phyloP scores from a whole-genome alignment of 1,284 basidiomycete genomes.

The Cystobasidium slooffiae region DNA sequence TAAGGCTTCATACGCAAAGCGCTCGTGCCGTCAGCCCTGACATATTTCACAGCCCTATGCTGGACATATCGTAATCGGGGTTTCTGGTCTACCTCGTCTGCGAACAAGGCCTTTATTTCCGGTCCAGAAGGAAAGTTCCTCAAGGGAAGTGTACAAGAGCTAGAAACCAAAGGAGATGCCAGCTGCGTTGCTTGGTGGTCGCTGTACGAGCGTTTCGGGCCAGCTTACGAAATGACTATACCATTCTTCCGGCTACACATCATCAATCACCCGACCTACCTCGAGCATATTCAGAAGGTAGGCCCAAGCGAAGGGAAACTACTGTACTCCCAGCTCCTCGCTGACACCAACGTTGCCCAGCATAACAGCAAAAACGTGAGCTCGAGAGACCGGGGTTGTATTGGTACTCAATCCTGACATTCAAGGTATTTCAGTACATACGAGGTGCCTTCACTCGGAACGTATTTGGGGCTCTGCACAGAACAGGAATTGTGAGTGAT shows the following conservation, averaged over 20 bases:
- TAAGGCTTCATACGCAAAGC: too few relatives aligned
- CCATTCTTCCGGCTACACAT: background rate
- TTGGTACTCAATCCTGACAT: background rate
- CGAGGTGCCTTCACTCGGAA: background rate
- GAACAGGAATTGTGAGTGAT: background rate
- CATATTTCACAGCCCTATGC: background rate
- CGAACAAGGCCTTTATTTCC: background rate
- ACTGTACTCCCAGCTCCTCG: background rate
- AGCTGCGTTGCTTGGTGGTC: background rate
- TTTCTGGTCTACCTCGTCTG: background rate
- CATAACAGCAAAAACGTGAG: conserved; percentile 1
- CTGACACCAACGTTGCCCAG: background rate
- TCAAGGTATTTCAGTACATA: background rate
- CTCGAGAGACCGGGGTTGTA: background rate
- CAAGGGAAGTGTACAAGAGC: background rate
- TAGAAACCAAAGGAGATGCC: background rate
- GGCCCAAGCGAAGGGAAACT: background rate
- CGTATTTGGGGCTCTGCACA: background rate
- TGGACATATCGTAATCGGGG: conserved; percentile 1
- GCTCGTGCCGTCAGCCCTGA: background rate
- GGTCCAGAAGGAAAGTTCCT: background rate
- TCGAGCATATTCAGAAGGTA: background rate
- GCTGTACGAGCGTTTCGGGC: background rate
- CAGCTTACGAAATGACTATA: conserved; percentile 4
- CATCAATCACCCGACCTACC: background rate